Base-by-base conservation (phyloP, 2,329 filamentous ascomycete genomes). In the Hymenoscyphus fructigenus region DNA sequence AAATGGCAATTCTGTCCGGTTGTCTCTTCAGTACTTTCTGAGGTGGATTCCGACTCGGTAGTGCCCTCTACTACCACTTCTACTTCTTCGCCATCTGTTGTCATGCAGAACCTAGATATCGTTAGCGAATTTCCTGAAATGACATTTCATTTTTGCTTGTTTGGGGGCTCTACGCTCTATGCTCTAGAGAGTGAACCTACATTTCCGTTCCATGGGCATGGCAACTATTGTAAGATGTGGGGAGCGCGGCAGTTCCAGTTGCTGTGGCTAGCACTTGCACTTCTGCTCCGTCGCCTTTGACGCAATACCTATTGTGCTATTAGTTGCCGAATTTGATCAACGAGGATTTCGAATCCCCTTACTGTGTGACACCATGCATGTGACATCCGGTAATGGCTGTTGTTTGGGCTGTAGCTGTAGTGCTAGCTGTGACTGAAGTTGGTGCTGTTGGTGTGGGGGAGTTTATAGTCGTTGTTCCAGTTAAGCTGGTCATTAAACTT, bases 1-100 rank as follows among this genome's bases (percentile, higher is more conserved):
- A 89, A 91, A 73, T 93, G 90, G 70, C 89, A 92, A 70, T 85
- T 81, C 68, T 81, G 70, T n/a, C 76, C 78, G 6, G n/a, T 20
- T 9, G 17, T 2, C 44, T 20, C 44, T 34, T 58, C 34, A 12
- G 2, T 2, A 9, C 20, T 12, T 38, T 50, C 65, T 3, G 69
- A 70, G 14, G 72, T 73, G 3, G 67, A 68, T 17, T 71, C 68
- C 23, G 41, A 66, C 12, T 61, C 66, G 20, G 62, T 67, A 15
- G 65, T 59, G 23, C 68, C 64, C 5, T 71, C 72, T 0, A 72
- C 71, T 2, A 83, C 69, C 15, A 90, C 77, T 61, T 84, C 70
- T n/a, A 90, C 85, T 60, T 91, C 88, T 28, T 83, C 79, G 20
- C 87, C 88, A 47, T 82, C 77, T 1, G 83, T 78, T 28, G 80